These are phyloP conservation scores for Kodamaea lidongshanica DNA, from an alignment of 805 yeast genomes.

Conservation along the genomic window DNA sequence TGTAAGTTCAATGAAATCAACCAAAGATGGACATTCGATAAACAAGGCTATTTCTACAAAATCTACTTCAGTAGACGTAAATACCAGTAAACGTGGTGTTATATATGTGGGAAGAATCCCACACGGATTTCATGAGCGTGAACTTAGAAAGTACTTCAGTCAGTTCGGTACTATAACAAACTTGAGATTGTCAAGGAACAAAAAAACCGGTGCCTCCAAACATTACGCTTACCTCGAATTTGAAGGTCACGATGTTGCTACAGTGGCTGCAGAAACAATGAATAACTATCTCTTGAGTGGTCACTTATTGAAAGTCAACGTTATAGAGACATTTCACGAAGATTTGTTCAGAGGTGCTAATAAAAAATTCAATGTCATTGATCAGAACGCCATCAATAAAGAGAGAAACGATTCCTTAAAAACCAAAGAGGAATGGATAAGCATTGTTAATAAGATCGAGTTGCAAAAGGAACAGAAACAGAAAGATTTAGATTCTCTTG, in stretches of 20 bases:
- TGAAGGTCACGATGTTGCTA: constrained; percentile 65
- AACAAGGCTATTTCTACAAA: constrained; percentile 11
- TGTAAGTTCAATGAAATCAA: constrained; percentile 2
- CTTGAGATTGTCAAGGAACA: constrained; percentile 79
- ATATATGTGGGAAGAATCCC: constrained; percentile 91
- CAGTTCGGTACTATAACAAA: constrained; percentile 87
- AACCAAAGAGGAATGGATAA: constrained; percentile 50
- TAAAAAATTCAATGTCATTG: constrained; percentile 49
- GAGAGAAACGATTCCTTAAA: constrained; percentile 53
- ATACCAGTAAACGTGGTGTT: constrained; percentile 47
- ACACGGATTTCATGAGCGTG: constrained; percentile 81
- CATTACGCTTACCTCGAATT: constrained; percentile 92
- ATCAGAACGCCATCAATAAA: constrained; percentile 52
- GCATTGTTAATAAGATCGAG: constrained; percentile 43
- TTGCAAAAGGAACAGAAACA: constrained; percentile 39
- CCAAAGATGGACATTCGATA: constrained; percentile 17
- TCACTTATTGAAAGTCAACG: constrained; percentile 63
- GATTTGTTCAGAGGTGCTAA: constrained; percentile 56
- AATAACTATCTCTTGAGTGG: constrained; percentile 86
- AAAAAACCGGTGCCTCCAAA: constrained; percentile 82
- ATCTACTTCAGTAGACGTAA: constrained; percentile 10
- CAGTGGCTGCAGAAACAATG: constrained; percentile 91
- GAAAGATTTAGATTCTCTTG: constrained; percentile 46
- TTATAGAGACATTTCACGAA: constrained; percentile 52
- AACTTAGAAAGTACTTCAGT: constrained; percentile 69